Conservation (phyloP, 169 alveolate genomes). For the Perkinsus marinus region DNA sequence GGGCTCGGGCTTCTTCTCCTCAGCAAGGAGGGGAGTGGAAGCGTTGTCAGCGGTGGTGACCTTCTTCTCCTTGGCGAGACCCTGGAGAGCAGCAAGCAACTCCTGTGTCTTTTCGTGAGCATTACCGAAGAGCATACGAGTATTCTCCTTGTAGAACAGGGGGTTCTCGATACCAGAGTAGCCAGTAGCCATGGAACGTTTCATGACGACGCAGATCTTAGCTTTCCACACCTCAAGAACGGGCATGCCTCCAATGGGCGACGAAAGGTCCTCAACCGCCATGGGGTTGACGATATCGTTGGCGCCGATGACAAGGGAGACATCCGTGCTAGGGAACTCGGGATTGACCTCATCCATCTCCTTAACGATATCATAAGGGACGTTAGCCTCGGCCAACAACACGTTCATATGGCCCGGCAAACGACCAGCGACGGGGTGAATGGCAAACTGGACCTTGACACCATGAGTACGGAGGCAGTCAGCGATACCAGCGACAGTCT, state of each 20-base stretch:
- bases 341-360: conserved; percentile 71
- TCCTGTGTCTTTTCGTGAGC: conserved; percentile 59
- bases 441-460: conserved; percentile 61
- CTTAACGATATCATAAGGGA: conserved; percentile 63
- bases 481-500: conserved; percentile 54
- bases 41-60: conserved; percentile 1
- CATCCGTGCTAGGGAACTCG: conserved; percentile 36
- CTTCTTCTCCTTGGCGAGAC: conserved; percentile 18
- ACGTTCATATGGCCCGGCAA: conserved; percentile 84
- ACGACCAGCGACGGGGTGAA: conserved; percentile 87
- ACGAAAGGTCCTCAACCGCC: conserved; percentile 68
- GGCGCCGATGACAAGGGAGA: conserved; percentile 82
- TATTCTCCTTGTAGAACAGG: conserved; percentile 62
- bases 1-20: conserved; percentile 39
- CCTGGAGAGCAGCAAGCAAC: conserved; percentile 28
- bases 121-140: conserved; percentile 73
- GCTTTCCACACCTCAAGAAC: conserved; percentile 85
- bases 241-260: conserved; percentile 86
- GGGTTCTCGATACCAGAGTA: conserved; percentile 85
- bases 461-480: conserved; percentile 42
- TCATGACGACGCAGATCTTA: conserved; percentile 60
- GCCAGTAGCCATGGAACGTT: conserved; percentile 82
- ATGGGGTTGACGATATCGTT: conserved; percentile 84
- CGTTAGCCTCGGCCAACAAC: conserved; percentile 73
- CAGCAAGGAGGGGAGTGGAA: conserved; percentile 11